A percentile compares a stretch with the other conserved stretches of the same genome.
Conservation (phyloP, 2,329 filamentous ascomycete species). For the Fusarium circinatum region DNA sequence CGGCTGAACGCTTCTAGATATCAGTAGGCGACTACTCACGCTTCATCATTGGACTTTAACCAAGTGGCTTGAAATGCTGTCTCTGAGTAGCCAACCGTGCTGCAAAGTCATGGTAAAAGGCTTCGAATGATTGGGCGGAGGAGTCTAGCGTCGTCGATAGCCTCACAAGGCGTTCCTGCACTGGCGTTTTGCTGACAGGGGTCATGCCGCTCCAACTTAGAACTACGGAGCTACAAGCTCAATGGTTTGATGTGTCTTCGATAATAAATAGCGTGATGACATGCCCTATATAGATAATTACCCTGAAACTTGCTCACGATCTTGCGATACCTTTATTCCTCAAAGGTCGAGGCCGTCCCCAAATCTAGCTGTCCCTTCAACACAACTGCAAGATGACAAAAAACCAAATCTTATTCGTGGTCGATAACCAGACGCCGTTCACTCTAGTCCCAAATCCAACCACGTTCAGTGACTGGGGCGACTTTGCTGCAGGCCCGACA, state of each 20-base stretch:
- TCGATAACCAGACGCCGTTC: neutral
- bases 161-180: neutral
- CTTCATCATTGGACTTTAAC: accelerated
- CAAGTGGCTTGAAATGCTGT: neutral
- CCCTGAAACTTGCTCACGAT: no score
- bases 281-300: no score
- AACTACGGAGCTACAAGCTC: no score
- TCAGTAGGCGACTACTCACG: neutral
- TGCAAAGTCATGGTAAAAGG: neutral
- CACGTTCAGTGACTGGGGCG: neutral
- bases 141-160: neutral
- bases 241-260: no score
- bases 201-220: no score
- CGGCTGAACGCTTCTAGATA: accelerated
- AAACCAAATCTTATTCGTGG: neutral
- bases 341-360: accelerated
- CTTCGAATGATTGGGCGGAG: neutral
- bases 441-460: neutral
- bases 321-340: neutral
- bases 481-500: neutral
- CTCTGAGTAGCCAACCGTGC: neutral
- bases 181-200: neutral
- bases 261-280: no score
- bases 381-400: neutral
- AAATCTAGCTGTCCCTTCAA: no score